phyloP scores from a whole-genome alignment of 345 rosid species.

The Capsella bursapastoris region DNA sequence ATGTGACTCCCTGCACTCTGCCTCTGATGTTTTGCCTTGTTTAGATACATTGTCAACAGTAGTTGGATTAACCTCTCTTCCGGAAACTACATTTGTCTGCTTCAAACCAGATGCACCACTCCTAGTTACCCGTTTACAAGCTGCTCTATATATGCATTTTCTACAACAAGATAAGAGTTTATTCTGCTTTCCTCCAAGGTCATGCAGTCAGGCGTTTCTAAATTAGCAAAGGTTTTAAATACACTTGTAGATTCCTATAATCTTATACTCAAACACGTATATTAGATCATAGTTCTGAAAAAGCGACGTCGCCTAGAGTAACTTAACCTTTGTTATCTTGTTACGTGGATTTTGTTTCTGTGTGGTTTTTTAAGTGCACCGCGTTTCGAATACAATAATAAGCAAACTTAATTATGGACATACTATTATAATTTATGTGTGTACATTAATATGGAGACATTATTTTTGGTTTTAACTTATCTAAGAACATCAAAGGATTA shows the following conservation, averaged over 20 bases:
- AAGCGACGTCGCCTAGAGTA: too few relatives aligned
- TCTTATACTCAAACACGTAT: constrained; percentile 7
- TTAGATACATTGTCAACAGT: constrained; percentile 36
- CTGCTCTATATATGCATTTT: constrained; percentile 15
- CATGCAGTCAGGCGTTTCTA: background rate
- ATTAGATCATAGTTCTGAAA: constrained; percentile 3
- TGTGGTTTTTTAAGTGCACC: too few relatives aligned
- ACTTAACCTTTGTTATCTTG: too few relatives aligned
- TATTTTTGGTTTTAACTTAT: too few relatives aligned
- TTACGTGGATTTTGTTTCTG: too few relatives aligned
- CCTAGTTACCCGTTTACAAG: constrained; percentile 31
- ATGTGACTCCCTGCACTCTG: constrained; percentile 12
- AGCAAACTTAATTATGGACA: too few relatives aligned
- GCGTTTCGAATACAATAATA: too few relatives aligned
- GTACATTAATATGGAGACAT: too few relatives aligned
- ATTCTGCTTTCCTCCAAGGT: background rate
- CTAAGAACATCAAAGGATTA: too few relatives aligned
- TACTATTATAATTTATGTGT: too few relatives aligned
- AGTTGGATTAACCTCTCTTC: constrained; percentile 32
- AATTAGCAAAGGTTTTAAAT: background rate
- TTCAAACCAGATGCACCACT: constrained; percentile 26
- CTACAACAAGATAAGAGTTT: background rate
- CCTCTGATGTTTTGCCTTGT: constrained; percentile 32
- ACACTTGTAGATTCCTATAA: constrained; percentile 10
- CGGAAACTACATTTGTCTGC: constrained; percentile 26